Percentiles rank a stretch among this genome's conserved stretches.
phyloP scores from a whole-genome alignment of 2,329 filamentous ascomycete genomes.

The Nigrospora sphaerica region DNA sequence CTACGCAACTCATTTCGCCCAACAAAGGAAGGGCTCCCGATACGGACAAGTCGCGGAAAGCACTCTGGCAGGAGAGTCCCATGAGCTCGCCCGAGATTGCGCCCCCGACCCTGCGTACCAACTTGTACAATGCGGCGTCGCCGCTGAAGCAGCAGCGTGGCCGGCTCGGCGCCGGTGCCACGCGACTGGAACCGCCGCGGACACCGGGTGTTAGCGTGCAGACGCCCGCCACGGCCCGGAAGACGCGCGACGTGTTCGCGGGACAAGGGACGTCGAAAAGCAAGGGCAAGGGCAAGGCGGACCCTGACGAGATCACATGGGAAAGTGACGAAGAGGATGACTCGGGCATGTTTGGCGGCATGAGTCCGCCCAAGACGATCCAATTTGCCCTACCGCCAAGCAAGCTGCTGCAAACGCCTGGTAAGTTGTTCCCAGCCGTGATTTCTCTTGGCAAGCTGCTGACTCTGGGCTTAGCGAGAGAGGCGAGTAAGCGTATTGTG shows the following conservation, averaged over 20 bases:
- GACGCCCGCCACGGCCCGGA: conserved; percentile 55
- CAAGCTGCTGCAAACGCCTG: conserved; percentile 72
- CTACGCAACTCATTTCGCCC: conserved; percentile 18
- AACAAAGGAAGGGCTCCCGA: conserved; percentile 19
- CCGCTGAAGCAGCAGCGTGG: conserved; percentile 46
- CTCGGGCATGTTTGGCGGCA: conserved; percentile 54
- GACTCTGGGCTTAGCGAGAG: conserved; percentile 48
- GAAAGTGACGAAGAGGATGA: conserved; percentile 67
- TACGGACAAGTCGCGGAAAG: conserved; percentile 23
- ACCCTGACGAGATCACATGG: conserved; percentile 55
- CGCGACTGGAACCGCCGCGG: conserved; percentile 39
- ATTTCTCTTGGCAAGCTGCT: not conserved
- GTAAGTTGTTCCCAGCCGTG: conserved; percentile 33
- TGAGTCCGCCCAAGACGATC: conserved; percentile 91
- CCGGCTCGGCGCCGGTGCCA: conserved; percentile 30
- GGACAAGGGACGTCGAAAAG: conserved; percentile 13
- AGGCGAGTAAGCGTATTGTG: conserved; percentile 75
- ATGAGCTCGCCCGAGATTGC: conserved; percentile 72
- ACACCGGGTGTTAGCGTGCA: conserved; percentile 83
- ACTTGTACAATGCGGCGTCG: conserved; percentile 65
- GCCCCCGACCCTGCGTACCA: conserved; percentile 75
- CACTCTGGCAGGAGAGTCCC: conserved; percentile 49
- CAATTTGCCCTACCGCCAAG: conserved; percentile 76
- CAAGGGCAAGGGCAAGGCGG: conserved; percentile 25
- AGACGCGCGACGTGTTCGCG: conserved; percentile 42